Conservation (phyloP, 2,329 filamentous ascomycete species). For the Epichloe sp. region DNA sequence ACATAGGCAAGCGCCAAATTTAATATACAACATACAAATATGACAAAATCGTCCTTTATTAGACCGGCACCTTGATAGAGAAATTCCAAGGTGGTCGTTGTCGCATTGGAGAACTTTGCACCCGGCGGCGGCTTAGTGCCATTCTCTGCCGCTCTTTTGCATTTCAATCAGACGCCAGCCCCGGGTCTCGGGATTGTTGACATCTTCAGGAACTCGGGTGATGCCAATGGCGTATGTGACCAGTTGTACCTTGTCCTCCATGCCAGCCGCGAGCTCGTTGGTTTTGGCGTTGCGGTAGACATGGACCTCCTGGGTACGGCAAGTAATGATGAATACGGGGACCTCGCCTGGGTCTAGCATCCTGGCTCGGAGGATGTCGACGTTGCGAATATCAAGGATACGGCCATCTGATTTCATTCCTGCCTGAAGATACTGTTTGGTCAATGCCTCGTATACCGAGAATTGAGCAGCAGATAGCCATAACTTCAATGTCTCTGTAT, state of each 20-base stretch:
- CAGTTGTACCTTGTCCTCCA: slow-evolving; percentile 97
- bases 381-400: slow-evolving; percentile 88
- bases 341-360: slow-evolving; percentile 78
- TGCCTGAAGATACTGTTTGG: slow-evolving; percentile 87
- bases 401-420: slow-evolving; percentile 90
- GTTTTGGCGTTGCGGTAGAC: slow-evolving; percentile 91
- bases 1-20: neutral
- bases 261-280: slow-evolving; percentile 79
- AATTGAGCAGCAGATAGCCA: slow-evolving; percentile 96
- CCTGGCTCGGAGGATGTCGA: slow-evolving; percentile 72
- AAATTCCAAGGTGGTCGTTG: neutral
- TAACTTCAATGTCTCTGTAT: slow-evolving; percentile 76
- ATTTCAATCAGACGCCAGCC: slow-evolving; percentile 97
- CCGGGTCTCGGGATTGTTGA: slow-evolving; percentile 90
- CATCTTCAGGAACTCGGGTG: slow-evolving; percentile 84
- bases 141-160: slow-evolving; percentile 95
- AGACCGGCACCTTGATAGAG: neutral
- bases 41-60: neutral
- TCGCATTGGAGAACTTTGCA: neutral
- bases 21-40: slow-evolving; percentile 4
- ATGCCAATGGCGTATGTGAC: slow-evolving; percentile 97
- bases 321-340: slow-evolving; percentile 94
- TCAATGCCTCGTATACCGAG: slow-evolving; percentile 91
- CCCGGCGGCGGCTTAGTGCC: slow-evolving; percentile 31
- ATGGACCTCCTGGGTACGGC: slow-evolving; percentile 92